Percentiles rank a stretch among this genome's conserved stretches.
phyloP scores from a whole-genome alignment of 129 eudicot genomes.

The Escallonia herrerae region DNA sequence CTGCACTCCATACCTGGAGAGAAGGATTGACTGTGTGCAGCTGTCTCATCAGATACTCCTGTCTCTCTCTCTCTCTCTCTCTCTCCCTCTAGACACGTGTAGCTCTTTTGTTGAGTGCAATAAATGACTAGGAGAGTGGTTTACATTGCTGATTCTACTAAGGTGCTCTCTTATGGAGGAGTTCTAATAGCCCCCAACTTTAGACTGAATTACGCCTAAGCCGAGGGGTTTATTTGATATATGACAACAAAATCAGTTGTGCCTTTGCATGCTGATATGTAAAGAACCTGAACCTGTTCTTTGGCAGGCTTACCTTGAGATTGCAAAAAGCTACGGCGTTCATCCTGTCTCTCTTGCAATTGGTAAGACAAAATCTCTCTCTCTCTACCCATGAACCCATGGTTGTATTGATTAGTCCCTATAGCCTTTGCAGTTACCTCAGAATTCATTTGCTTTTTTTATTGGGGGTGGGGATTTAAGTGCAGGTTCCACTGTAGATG shows the following conservation, averaged over 20 bases:
- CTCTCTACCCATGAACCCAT: not conserved
- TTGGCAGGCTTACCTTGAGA: constrained; percentile 59
- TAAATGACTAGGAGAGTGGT: not conserved
- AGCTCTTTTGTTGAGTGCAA: not conserved
- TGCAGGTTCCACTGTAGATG: too few relatives aligned
- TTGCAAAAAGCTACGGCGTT: constrained; percentile 60
- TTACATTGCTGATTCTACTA: not conserved
- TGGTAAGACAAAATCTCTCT: constrained; percentile 32
- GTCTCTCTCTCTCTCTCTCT: too few relatives aligned
- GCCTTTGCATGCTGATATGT: not conserved
- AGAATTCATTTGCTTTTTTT: too few relatives aligned
- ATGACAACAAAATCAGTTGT: not conserved
- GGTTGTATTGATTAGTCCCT: not conserved
- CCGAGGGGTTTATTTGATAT: not conserved
- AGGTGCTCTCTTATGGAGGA: not conserved
- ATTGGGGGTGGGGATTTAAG: too few relatives aligned
- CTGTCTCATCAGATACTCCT: too few relatives aligned
- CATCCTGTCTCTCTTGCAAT: constrained; percentile 90
- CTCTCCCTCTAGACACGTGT: too few relatives aligned
- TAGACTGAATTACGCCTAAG: not conserved
- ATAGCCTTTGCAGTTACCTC: not conserved
- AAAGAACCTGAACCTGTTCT: not conserved
- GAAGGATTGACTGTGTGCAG: too few relatives aligned
- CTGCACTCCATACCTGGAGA: too few relatives aligned
- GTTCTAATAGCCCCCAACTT: too few relatives aligned